Base-by-base conservation (phyloP, 2,329 filamentous ascomycete genomes). In the Pseudogymnoascus sp. region DNA sequence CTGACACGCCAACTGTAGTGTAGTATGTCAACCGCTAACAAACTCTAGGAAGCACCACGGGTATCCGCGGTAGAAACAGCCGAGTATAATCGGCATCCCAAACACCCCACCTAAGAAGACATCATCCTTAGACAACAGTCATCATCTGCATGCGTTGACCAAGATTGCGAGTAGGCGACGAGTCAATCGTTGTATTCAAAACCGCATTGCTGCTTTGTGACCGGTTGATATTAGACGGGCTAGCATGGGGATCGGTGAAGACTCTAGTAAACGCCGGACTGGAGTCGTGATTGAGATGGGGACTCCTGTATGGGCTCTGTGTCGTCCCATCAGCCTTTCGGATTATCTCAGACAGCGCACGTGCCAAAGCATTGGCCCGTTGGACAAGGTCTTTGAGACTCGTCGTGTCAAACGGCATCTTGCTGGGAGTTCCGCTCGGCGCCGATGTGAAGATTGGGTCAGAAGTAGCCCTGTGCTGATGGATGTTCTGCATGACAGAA, bases 211-310 rank as follows among this genome's bases (percentile, higher is more conserved):
- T 81, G 66, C 81, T 82, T 35, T 79, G 81, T 64, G 77, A 83
- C 66, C 80, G 78, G 28, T 76, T 75, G 7, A 78, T 68, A 62
- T 78, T 76, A 20, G 81, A 76, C 3, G 83, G 81, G 62, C 79
- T 85, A 50, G 80, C 76, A 38, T 78, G 77, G 0, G 84, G 83
- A 47, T 86, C 83, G 8, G 84, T 82, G 66, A 88, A 88, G 37
- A 88, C 83, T 22, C 82, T 76, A 2, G 83, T 87, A 64, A 88
- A 88, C 1, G 85, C 84, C n/a, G 85, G 85, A 67, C 83, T 87
- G 2, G 82, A 84, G 59, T 85, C 82, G 36, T 75, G 74, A 39
- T 75, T 70, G 50, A 79, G 76, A 15, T 77, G 75, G 25, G 76
- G 76, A 39, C 74, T 75, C 28, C 76, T 72, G 7, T 75, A 76